phyloP scores from a whole-genome alignment of 331 rosid genomes.

The Ulmus americana region DNA sequence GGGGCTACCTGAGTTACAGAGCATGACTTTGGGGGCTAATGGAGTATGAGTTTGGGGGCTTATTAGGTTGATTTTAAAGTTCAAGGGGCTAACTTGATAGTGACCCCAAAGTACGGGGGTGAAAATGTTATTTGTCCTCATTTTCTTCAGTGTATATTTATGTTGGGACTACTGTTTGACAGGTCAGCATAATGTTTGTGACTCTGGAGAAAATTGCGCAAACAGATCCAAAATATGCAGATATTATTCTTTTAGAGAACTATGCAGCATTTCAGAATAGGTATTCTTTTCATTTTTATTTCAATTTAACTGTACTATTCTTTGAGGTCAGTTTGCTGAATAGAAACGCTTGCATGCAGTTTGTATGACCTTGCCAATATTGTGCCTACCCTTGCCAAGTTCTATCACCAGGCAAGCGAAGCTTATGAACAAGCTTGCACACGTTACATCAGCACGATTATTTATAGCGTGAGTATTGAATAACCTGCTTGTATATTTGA shows the following conservation, averaged over 20 bases:
- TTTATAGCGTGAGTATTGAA: constrained; percentile 60
- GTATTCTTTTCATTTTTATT: constrained; percentile 30
- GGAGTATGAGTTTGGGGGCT: too few species aligned
- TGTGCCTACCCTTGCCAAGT: constrained; percentile 94
- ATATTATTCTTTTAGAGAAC: constrained; percentile 85
- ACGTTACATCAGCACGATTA: constrained; percentile 81
- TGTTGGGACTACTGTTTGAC: constrained; percentile 20
- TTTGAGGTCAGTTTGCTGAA: constrained; percentile 23
- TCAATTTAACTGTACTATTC: constrained; percentile 8
- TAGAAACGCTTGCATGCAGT: constrained; percentile 37
- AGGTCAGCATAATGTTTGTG: constrained; percentile 95
- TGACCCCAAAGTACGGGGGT: too few species aligned
- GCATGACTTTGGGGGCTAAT: too few species aligned
- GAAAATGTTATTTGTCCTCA: too few species aligned
- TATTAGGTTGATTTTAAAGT: too few species aligned
- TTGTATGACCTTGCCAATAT: constrained; percentile 93
- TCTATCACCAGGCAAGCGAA: constrained; percentile 98
- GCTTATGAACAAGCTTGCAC: constrained; percentile 93
- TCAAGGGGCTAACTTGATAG: too few species aligned
- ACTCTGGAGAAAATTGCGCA: constrained; percentile 85
- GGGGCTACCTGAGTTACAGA: too few species aligned
- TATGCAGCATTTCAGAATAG: constrained; percentile 98
- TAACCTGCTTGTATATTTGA: constrained; percentile 1
- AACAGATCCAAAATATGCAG: constrained; percentile 81
- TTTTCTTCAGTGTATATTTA: not conserved